Evolutionary conservation across 1,284 basidiomycete genomes (phyloP).

Genomic region (Puccinia polysora): DNA sequence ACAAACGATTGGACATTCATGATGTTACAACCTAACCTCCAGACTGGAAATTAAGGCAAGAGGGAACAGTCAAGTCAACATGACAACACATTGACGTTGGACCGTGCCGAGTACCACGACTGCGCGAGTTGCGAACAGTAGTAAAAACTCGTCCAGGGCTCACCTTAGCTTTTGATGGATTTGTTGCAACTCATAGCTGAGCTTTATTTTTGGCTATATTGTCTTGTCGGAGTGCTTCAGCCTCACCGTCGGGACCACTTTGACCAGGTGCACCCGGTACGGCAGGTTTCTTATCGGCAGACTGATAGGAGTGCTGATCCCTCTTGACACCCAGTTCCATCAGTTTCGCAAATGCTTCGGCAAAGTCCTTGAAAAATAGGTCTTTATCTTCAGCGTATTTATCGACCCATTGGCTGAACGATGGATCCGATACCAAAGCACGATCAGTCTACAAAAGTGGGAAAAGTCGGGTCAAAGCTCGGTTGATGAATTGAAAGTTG

Average conservation of each 20-base stretch:
- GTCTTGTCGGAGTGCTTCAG: constrained; percentile 1
- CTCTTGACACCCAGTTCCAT: constrained; percentile 52
- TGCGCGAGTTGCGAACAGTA: no score
- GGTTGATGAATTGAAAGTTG: constrained; percentile 51
- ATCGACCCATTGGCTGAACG: constrained; percentile 55
- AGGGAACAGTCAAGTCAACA: no score
- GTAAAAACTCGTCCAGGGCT: no score
- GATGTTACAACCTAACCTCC: no score
- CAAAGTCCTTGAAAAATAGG: constrained; percentile 59
- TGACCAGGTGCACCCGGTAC: constrained; percentile 9
- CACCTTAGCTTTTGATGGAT: no score
- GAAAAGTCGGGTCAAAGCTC: constrained; percentile 48
- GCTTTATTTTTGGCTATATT: constrained; percentile 14
- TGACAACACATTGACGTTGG: no score
- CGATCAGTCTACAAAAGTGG: constrained; percentile 50
- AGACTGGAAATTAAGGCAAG: no score
- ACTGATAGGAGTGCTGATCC: constrained; percentile 13
- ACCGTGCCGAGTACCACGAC: no score
- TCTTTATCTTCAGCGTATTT: constrained; percentile 58
- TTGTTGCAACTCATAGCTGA: not conserved
- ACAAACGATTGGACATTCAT: no score
- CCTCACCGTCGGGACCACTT: constrained; percentile 25
- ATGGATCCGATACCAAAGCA: constrained; percentile 54
- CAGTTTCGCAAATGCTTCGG: constrained; percentile 54
- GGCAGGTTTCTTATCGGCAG: constrained; percentile 28